Percentiles rank a stretch among this genome's conserved stretches.
Conservation (phyloP, 2,329 filamentous ascomycete species). For the Sphaceloma murrayae region DNA sequence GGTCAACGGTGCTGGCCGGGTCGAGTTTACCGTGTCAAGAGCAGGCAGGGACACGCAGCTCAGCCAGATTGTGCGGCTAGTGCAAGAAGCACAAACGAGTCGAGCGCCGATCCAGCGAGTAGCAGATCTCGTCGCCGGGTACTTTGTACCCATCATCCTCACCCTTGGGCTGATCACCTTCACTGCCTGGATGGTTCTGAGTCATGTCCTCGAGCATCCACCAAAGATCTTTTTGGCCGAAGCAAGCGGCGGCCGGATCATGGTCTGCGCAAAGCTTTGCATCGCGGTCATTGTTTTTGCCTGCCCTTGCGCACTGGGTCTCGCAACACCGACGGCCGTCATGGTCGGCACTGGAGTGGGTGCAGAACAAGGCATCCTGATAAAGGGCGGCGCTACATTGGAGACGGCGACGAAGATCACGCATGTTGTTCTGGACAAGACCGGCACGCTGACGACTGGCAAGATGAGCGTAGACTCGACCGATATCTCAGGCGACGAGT, state of each 20-base stretch:
- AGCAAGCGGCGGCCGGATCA: constrained; percentile 77
- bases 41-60: constrained; percentile 93
- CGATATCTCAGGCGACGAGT: constrained; percentile 60
- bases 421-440: constrained; percentile 90
- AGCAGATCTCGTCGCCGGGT: constrained; percentile 82
- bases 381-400: constrained; percentile 88
- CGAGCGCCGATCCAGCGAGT: constrained; percentile 89
- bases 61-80: constrained; percentile 95
- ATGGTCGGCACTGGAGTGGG: constrained; percentile 99
- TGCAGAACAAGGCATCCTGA: constrained; percentile 90
- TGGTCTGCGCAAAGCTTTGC: constrained; percentile 95
- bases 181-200: constrained; percentile 85
- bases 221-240: constrained; percentile 77
- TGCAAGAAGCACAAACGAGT: constrained; percentile 91
- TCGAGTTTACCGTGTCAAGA: constrained; percentile 86
- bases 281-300: constrained; percentile 98
- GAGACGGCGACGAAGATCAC: constrained; percentile 86
- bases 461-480: constrained; percentile 84
- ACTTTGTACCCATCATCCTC: constrained; percentile 87
- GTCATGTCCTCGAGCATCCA: constrained; percentile 73
- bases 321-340: constrained; percentile 91
- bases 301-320: constrained; percentile 90
- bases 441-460: constrained; percentile 84
- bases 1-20: constrained; percentile 82
- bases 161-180: constrained; percentile 78